phyloP scores from a whole-genome alignment of 805 yeast species.

The Middelhovenomyces tepae region DNA sequence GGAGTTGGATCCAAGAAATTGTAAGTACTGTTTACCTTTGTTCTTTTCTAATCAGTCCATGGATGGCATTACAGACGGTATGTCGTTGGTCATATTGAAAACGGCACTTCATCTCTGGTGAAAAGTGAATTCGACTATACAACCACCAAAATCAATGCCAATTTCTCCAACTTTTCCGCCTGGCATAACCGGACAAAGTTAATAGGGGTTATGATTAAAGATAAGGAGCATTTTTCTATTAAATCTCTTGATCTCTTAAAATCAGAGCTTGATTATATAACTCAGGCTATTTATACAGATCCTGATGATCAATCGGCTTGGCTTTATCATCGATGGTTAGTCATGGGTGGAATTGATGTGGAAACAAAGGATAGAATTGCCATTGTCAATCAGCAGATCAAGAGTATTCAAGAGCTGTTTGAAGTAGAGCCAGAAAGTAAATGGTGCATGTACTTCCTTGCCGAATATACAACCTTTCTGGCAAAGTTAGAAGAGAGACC shows the following conservation, averaged over 20 bases:
- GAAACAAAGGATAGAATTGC: constrained; percentile 28
- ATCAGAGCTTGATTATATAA: constrained; percentile 58
- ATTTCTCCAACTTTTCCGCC: constrained; percentile 90
- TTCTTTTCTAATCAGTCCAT: too few species aligned
- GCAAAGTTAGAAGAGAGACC: constrained; percentile 14
- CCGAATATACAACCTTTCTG: constrained; percentile 32
- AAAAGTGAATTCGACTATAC: constrained; percentile 65
- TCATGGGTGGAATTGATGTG: constrained; percentile 27
- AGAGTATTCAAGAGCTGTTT: constrained; percentile 51
- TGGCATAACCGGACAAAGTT: constrained; percentile 84
- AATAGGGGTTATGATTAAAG: constrained; percentile 34
- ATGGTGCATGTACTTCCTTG: constrained; percentile 62
- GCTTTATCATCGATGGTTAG: constrained; percentile 80
- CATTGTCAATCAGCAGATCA: constrained; percentile 39
- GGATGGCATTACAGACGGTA: constrained; percentile 93
- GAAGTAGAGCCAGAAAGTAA: constrained; percentile 65
- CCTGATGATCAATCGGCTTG: constrained; percentile 92
- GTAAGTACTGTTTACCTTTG: too few species aligned
- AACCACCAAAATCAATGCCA: constrained; percentile 63
- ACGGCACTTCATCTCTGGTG: constrained; percentile 26
- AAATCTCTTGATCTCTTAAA: constrained; percentile 32
- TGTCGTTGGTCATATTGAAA: constrained; percentile 37
- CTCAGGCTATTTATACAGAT: constrained; percentile 84
- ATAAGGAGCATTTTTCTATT: constrained; percentile 18
- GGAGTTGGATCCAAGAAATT: constrained; percentile 71